Percentiles rank a stretch among this genome's conserved stretches.
These are phyloP conservation scores for Anisodus tanguticus DNA, from an alignment of 257 asterid genomes.

Conservation along the genomic window DNA sequence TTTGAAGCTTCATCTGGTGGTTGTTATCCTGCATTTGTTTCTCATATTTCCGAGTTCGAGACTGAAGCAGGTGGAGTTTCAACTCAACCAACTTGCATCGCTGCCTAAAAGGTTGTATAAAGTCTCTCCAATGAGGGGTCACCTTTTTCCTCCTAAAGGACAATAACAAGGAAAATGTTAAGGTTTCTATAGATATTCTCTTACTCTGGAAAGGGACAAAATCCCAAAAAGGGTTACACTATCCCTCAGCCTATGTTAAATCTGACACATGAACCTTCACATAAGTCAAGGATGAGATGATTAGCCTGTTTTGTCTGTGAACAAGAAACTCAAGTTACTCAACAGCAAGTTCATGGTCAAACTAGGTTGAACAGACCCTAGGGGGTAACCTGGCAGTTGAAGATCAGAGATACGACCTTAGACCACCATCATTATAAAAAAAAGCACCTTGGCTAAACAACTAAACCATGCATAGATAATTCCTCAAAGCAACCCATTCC, in stretches of 20 bases:
- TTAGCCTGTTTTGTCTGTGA: slow-evolving; percentile 11
- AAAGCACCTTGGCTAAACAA: neutral
- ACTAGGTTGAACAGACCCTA: neutral
- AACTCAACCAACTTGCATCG: slow-evolving; percentile 34
- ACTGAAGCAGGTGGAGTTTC: slow-evolving; percentile 28
- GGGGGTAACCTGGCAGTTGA: neutral
- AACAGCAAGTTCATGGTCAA: slow-evolving; percentile 1
- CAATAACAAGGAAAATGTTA: neutral
- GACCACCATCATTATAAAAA: neutral
- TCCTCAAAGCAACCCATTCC: neutral
- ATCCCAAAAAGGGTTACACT: neutral
- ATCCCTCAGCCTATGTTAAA: neutral
- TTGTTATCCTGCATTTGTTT: slow-evolving; percentile 24
- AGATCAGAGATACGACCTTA: neutral
- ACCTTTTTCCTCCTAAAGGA: slow-evolving; percentile 31
- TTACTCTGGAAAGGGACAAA: neutral
- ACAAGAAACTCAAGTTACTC: slow-evolving; percentile 18
- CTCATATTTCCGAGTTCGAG: slow-evolving; percentile 30
- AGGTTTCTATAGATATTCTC: slow-evolving; percentile 2
- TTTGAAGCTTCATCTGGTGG: slow-evolving; percentile 20
- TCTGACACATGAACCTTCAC: neutral
- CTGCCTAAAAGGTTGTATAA: slow-evolving; percentile 31
- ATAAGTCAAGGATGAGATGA: neutral
- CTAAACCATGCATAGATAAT: neutral
- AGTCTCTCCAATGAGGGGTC: slow-evolving; percentile 33